A percentile compares a stretch with the other conserved stretches of the same genome.
phyloP scores from a whole-genome alignment of 805 yeast genomes.

The Pichia phayaonensis region DNA sequence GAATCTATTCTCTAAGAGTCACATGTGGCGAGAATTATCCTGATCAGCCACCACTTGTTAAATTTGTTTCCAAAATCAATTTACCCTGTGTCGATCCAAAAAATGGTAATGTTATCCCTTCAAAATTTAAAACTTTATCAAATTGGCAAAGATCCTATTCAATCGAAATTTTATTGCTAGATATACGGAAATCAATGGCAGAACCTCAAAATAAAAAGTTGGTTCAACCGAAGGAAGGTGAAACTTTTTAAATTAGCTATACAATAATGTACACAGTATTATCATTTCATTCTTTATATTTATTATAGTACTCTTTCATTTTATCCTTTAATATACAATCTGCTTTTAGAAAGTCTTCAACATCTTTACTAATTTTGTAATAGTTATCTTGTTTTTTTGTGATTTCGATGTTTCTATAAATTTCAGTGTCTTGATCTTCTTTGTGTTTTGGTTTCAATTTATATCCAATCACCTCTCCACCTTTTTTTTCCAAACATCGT shows the following conservation, averaged over 20 bases:
- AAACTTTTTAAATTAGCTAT: constrained; percentile 28
- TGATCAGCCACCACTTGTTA: constrained; percentile 77
- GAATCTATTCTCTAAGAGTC: constrained; percentile 79
- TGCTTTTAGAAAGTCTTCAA: constrained; percentile 26
- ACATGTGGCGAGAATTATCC: constrained; percentile 85
- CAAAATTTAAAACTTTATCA: constrained; percentile 57
- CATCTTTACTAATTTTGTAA: constrained; percentile 14
- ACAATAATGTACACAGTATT: not conserved
- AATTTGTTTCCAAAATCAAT: constrained; percentile 76
- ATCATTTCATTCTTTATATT: constrained; percentile 1
- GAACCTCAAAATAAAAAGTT: constrained; percentile 71
- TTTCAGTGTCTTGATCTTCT: constrained; percentile 1
- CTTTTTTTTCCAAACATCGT: constrained; percentile 29
- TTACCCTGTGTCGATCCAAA: constrained; percentile 78
- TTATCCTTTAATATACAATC: constrained; percentile 24
- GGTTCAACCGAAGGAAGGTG: constrained; percentile 88
- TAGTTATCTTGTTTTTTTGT: constrained; percentile 32
- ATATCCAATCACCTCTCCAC: constrained; percentile 24
- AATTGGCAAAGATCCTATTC: constrained; percentile 88
- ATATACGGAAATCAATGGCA: constrained; percentile 88
- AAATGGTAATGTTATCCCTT: constrained; percentile 48
- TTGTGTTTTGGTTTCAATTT: constrained; percentile 20
- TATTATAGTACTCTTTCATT: constrained; percentile 24
- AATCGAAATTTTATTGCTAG: constrained; percentile 88
- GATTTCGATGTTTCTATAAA: constrained; percentile 31